Evolutionary conservation across 1,284 basidiomycete species (phyloP).

Genomic region (Melampsora americana): DNA sequence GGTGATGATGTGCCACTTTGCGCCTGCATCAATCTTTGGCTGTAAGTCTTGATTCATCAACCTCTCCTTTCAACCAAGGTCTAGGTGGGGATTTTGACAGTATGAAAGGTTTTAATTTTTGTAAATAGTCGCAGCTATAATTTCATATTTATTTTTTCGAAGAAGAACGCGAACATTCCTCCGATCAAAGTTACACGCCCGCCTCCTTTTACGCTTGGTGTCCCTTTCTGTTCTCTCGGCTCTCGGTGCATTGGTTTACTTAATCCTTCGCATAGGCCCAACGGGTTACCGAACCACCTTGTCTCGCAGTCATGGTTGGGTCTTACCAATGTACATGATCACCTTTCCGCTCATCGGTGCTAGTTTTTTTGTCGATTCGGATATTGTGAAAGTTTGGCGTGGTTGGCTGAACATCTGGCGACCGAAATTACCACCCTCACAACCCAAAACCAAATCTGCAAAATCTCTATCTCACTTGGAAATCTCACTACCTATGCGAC

Average conservation of each 20-base stretch:
- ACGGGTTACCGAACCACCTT: not conserved
- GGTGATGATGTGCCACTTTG: constrained; percentile 9
- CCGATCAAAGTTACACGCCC: not conserved
- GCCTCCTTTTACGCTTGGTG: not conserved
- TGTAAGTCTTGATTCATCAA: not conserved
- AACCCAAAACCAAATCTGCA: not conserved
- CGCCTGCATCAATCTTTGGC: not conserved
- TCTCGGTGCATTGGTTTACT: constrained; percentile 2
- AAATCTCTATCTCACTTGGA: not conserved
- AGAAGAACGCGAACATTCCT: not conserved
- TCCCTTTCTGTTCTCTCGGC: constrained; percentile 1
- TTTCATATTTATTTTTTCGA: not conserved
- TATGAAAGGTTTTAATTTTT: not conserved
- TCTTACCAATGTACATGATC: constrained; percentile 17
- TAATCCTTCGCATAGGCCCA: constrained; percentile 4
- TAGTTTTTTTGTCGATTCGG: constrained; percentile 4
- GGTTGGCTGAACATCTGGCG: constrained; percentile 3
- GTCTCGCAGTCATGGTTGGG: constrained; percentile 2
- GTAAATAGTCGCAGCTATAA: not conserved
- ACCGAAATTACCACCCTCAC: not conserved
- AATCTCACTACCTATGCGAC: not conserved
- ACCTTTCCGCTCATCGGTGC: constrained; percentile 2
- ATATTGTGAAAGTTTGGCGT: not conserved
- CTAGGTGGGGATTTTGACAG: not conserved
- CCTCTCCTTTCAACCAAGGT: not conserved